Evolutionary conservation across 164 flowering plant genomes (phyloP).

Genomic region (Akebia trifoliata): DNA sequence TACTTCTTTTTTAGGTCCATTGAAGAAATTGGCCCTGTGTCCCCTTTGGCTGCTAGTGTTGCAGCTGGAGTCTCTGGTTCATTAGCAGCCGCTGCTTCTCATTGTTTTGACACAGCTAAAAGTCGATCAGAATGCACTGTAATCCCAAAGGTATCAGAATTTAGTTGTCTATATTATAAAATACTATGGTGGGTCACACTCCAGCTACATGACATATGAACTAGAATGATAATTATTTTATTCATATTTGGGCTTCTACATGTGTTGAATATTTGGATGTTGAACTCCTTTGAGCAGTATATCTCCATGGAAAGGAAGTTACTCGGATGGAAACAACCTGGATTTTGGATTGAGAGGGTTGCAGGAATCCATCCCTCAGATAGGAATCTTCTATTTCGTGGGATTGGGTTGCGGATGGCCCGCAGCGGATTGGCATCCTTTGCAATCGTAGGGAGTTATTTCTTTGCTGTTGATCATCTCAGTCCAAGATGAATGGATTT

Average conservation of each 20-base stretch:
- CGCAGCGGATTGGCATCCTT: slow-evolving; percentile 75
- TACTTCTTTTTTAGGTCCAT: slow-evolving; percentile 28
- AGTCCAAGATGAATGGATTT: slow-evolving; percentile 20
- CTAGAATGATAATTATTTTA: background rate
- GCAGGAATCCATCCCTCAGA: slow-evolving; percentile 89
- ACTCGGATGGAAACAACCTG: slow-evolving; percentile 61
- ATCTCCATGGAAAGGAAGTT: slow-evolving; percentile 67
- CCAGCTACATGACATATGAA: background rate
- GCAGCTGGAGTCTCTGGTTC: slow-evolving; percentile 89
- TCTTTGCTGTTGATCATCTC: slow-evolving; percentile 44
- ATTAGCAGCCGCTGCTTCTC: slow-evolving; percentile 91
- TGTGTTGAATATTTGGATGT: background rate
- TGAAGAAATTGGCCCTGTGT: slow-evolving; percentile 74
- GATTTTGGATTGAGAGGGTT: slow-evolving; percentile 63
- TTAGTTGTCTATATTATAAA: background rate
- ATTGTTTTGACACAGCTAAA: slow-evolving; percentile 85
- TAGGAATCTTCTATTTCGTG: slow-evolving; percentile 58
- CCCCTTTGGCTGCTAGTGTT: slow-evolving; percentile 68
- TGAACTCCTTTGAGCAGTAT: slow-evolving; percentile 40
- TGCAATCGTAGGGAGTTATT: slow-evolving; percentile 63
- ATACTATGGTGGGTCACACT: background rate
- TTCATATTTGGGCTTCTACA: background rate
- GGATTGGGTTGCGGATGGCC: slow-evolving; percentile 66
- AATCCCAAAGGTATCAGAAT: slow-evolving; percentile 62
- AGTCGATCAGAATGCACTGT: slow-evolving; percentile 71